Evolutionary conservation across 352 stramenopile genomes (phyloP), one percentile per base, ranked within the genome.

Genomic region (Pythium sp.): DNA sequence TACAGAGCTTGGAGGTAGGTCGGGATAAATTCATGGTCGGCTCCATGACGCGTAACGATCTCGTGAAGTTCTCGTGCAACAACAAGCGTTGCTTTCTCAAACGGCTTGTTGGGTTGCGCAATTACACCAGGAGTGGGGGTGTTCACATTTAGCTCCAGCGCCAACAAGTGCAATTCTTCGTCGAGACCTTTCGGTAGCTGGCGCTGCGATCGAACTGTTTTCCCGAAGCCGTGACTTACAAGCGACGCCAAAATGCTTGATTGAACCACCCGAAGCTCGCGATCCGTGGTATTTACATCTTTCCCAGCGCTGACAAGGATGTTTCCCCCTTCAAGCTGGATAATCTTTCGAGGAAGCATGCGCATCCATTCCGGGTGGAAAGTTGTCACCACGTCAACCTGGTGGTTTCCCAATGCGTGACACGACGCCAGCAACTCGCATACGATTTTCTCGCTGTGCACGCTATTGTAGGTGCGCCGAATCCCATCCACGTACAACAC

Each of bases 1-100:
- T 92, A 92, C 22, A 95, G 67, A 5, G 80, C 84, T 55, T 94
- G 84, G 14, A 95, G 68, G 34, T 95, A 95, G 2, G 85, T 92
- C 24, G 67, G 70, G 12, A 94, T 69, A 62, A 91, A 94, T 18
- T 84, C 74, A 30, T 94, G 86, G 2, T 67, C 77, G 3, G 83
- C 65, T 20, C 86, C 83, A 36, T 92, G 80, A 2, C 84, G 78
- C 36, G 63, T 68, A 5, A 91, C 77, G 20, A 94, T 73, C 51
- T 94, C 81, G 60, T 89, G 73, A 20, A 94, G 81, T 67, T 94
- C 86, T 41, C 83, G 75, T 24, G 83, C 82, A 24, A 93, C 67
- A 7, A 88, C 76, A 53, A 82, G 93, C 20, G 83, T 30, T 5
- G 80, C 86, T 61, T 89, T 92, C 30, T 94, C 86, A 53, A 87